Evolutionary conservation across 2,329 filamentous ascomycete species (phyloP), one percentile per base, ranked within the genome.

Genomic region (Aspergillus puulaauensis): DNA sequence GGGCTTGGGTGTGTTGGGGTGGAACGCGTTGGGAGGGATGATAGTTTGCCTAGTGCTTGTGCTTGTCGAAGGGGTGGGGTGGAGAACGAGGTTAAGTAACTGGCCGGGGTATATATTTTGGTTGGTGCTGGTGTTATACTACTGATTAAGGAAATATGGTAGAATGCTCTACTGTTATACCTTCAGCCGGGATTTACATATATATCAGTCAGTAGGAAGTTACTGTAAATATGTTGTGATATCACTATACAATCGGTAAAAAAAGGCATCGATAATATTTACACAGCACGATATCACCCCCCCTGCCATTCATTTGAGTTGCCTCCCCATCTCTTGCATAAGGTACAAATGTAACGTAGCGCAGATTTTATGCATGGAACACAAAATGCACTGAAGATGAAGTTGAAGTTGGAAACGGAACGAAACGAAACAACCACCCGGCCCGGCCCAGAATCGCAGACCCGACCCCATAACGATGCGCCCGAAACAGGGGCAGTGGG

Each of bases 21-120:
- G 44, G 62, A 31, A 4, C 27, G 61, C 0, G 43, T 46, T 39
- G 59, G 52, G 53, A 61, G 64, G 47, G 71, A 73, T 63, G 73
- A 73, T 68, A 68, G 67, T 54, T 64, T 74, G 57, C 72, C 71
- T 37, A 70, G 68, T 19, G 67, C 62, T 9, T 31, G 27, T 31
- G 27, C 8, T 31, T 31, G 27, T 31, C 8, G 27, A 8, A 2
- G 27, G 27, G 27, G 27, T 31, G 40, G 43, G 31, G 12, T 44
- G 41, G 39, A 39, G 27, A 6, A 7, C 1, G 27, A 31, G 27
- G 27, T 4, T 31, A 31, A 11, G 27, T 31, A 31, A 3, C 27
- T 1, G 27, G 27, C 27, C 9, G 27, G 19, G 15, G 35, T 37
- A 37, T 37, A 37, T 37, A 37, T n/a, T 7, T n/a, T 6, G 2